Percentiles rank a stretch among this genome's conserved stretches.
phyloP scores from a whole-genome alignment of 2,329 filamentous ascomycete genomes.

The Penicillium sp. region DNA sequence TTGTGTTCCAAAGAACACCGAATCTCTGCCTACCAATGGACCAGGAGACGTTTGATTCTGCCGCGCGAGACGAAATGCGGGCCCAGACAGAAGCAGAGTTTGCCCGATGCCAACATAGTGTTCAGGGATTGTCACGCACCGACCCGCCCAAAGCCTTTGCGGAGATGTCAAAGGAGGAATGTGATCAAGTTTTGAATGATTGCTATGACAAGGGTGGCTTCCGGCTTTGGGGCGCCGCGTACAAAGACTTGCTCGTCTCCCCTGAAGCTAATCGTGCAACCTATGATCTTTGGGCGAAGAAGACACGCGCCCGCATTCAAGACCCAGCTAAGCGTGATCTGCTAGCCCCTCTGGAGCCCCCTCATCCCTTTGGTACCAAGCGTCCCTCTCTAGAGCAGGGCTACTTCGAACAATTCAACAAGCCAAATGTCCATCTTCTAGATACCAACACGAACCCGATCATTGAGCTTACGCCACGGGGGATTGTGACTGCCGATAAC shows the following conservation, averaged over 20 bases:
- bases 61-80: slow-evolving; percentile 52
- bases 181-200: slow-evolving; percentile 51
- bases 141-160: slow-evolving; percentile 55
- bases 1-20: slow-evolving; percentile 63
- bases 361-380: slow-evolving; percentile 58
- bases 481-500: slow-evolving; percentile 44
- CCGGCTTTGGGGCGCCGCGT: slow-evolving; percentile 52
- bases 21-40: slow-evolving; percentile 66
- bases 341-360: slow-evolving; percentile 55
- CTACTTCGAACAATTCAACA: slow-evolving; percentile 55
- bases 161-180: slow-evolving; percentile 47
- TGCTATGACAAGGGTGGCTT: slow-evolving; percentile 58
- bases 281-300: slow-evolving; percentile 59
- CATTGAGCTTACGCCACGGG: slow-evolving; percentile 38
- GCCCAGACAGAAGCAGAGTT: slow-evolving; percentile 52
- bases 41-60: slow-evolving; percentile 48
- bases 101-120: slow-evolving; percentile 17
- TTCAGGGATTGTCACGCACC: slow-evolving; percentile 41
- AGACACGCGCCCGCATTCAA: slow-evolving; percentile 47
- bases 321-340: slow-evolving; percentile 54
- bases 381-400: slow-evolving; percentile 51
- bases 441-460: slow-evolving; percentile 48
- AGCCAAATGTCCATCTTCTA: slow-evolving; percentile 50
- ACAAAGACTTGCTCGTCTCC: slow-evolving; percentile 53
- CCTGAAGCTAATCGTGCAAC: slow-evolving; percentile 53